These are phyloP conservation scores for Puccinia sorghi DNA, from an alignment of 1,284 basidiomycete genomes.

Conservation along the genomic window DNA sequence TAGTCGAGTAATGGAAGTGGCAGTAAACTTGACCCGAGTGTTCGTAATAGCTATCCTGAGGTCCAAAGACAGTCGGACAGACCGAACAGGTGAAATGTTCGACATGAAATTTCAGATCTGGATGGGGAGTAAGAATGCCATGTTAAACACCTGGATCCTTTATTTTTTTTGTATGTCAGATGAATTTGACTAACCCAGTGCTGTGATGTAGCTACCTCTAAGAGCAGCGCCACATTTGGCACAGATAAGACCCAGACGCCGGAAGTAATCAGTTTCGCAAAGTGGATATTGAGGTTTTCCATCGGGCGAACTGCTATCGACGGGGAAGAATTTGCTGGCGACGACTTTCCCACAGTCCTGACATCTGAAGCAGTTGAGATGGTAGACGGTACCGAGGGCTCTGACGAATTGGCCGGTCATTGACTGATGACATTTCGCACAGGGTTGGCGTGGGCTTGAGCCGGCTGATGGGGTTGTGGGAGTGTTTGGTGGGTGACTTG, in stretches of 20 bases:
- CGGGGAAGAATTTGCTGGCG: conserved; percentile 97
- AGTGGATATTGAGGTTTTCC: conserved; percentile 73
- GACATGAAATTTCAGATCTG: conserved; percentile 80
- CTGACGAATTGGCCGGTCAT: conserved; percentile 94
- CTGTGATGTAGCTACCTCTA: conserved; percentile 97
- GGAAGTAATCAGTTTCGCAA: conserved; percentile 98
- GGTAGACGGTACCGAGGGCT: conserved; percentile 89
- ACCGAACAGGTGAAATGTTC: conserved; percentile 99
- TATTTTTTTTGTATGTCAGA: neutral
- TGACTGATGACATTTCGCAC: conserved; percentile 54
- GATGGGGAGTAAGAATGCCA: no score
- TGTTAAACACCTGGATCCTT: no score
- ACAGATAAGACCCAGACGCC: conserved; percentile 92
- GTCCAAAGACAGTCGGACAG: conserved; percentile 92
- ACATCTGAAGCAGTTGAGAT: conserved; percentile 96
- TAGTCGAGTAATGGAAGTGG: conserved; percentile 53
- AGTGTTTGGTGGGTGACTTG: neutral
- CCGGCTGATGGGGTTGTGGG: neutral
- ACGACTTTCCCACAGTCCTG: conserved; percentile 97
- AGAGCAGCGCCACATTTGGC: conserved; percentile 91
- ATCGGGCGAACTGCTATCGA: conserved; percentile 71
- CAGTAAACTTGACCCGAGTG: conserved; percentile 84
- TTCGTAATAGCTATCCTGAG: conserved; percentile 98
- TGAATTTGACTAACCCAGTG: conserved; percentile 78
- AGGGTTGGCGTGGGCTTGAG: conserved; percentile 54